Base-by-base conservation (phyloP, 225 moss, liverwort and hornwort species). In the Takakia lepidozioides region DNA sequence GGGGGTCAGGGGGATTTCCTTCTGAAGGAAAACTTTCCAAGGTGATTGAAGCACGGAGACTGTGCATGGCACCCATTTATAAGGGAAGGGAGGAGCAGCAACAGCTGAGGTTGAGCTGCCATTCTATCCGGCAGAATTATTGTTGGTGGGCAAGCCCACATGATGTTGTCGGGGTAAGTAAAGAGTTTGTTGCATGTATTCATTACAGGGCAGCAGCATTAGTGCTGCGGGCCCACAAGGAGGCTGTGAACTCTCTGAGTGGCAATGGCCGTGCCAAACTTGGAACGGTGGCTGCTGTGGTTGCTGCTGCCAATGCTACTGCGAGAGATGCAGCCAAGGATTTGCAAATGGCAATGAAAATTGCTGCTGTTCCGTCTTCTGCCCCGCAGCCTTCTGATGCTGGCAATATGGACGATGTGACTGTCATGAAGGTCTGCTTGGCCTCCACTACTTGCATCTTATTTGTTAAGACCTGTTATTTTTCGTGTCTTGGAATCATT, bases 251-350 rank as follows among this genome's bases (percentile, higher is more conserved):
- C 58, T 98, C 91, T 19, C 57, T 98, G 66, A 82, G 87, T 81
- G 95, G 95, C 50, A 90, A 87, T 64, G 95, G 95, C 36, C 84
- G 82, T 38, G 90, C 95, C 19, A 98, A 91, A 61, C 75, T 90
- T 23, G 95, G 95, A 29, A 98, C 87, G 24, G 95, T 98, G 53
- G 87, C 84, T 51, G 95, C 95, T 8, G 91, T 87, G 14, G 95
- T 98, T 49, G 80, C 95, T 71, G 87, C 90, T 70, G 95, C 95
- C 17, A 98, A 98, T 71, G 87, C 90, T 21, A 87, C 95, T 42
- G 87, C 95, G 52, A 80, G 81, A 71, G 95, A 98, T 52, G 75
- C 90, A 59, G 63, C 85, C 70, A 90, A 90, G 66, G 95, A 98
- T 64, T 67, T 91, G 25, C 90, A 91, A 46, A 68, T 70, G 60